These are phyloP conservation scores for Carex arenaria DNA, from an alignment of 202 grass and related monocot genomes.

Conservation along the genomic window DNA sequence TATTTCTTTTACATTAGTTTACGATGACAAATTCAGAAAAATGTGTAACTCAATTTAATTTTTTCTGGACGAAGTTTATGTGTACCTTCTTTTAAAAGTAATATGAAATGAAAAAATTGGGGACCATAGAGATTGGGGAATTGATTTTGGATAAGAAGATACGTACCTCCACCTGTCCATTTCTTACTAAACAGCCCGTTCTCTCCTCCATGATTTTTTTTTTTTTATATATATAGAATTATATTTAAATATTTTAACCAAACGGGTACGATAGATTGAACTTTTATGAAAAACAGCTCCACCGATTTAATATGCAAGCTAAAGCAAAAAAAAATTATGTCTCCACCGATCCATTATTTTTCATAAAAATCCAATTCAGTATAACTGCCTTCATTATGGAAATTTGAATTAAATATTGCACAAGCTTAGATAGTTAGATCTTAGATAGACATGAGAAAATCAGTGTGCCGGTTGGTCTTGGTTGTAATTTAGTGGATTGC, in stretches of 20 bases:
- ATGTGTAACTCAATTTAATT: neutral
- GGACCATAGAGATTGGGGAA: neutral
- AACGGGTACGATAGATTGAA: no score
- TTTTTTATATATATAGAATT: no score
- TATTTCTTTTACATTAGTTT: neutral
- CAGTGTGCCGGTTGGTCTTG: neutral
- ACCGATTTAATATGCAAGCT: no score
- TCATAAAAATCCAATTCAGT: no score
- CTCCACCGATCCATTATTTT: no score
- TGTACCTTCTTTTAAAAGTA: neutral
- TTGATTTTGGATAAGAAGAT: constrained; percentile 9
- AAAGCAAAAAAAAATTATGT: no score
- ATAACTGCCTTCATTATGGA: neutral
- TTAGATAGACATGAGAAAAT: constrained; percentile 1
- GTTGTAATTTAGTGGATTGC: neutral
- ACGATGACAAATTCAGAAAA: neutral
- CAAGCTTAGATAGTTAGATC: neutral
- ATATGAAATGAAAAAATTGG: neutral
- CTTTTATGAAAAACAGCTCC: no score
- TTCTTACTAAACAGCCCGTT: neutral
- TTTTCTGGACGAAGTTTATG: neutral
- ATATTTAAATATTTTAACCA: no score
- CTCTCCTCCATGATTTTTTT: neutral
- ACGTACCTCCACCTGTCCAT: neutral
- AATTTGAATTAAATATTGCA: neutral